Percentiles rank a stretch among this genome's conserved stretches.
Evolutionary conservation across 2,329 filamentous ascomycete genomes (phyloP).

Genomic region (Exophiala mesophila): DNA sequence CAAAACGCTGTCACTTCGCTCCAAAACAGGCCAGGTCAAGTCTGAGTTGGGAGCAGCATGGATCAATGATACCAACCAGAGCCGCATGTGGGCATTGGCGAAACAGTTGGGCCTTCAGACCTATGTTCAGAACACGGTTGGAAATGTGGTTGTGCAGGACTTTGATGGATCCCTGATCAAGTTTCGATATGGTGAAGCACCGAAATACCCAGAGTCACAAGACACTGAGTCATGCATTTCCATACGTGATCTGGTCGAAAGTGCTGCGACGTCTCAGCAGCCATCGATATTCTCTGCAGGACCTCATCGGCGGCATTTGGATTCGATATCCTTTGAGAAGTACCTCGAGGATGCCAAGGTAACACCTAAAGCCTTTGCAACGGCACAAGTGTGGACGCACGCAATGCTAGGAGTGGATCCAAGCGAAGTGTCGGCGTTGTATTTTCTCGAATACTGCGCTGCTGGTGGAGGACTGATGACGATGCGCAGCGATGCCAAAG

Average conservation of each 20-base stretch:
- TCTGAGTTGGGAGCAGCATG: slow-evolving; percentile 35
- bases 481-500: slow-evolving; percentile 49
- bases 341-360: slow-evolving; percentile 32
- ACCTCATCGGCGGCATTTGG: slow-evolving; percentile 27
- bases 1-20: slow-evolving; percentile 43
- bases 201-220: slow-evolving; percentile 18
- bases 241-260: slow-evolving; percentile 18
- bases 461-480: slow-evolving; percentile 48
- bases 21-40: slow-evolving; percentile 29
- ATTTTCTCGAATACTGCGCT: slow-evolving; percentile 53
- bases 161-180: slow-evolving; percentile 26
- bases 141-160: slow-evolving; percentile 31
- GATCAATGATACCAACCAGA: slow-evolving; percentile 39
- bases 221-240: slow-evolving; percentile 19
- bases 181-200: slow-evolving; percentile 33
- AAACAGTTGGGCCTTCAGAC: slow-evolving; percentile 30
- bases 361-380: slow-evolving; percentile 26
- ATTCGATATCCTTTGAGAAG: slow-evolving; percentile 37
- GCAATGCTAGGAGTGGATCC: slow-evolving; percentile 51
- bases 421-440: slow-evolving; percentile 47
- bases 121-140: slow-evolving; percentile 31
- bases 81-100: slow-evolving; percentile 28
- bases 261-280: slow-evolving; percentile 8
- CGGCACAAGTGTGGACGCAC: slow-evolving; percentile 34
- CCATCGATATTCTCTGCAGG: slow-evolving; percentile 20